Base-by-base conservation (phyloP, 352 stramenopile genomes). In the Phytophthora hybrid region DNA sequence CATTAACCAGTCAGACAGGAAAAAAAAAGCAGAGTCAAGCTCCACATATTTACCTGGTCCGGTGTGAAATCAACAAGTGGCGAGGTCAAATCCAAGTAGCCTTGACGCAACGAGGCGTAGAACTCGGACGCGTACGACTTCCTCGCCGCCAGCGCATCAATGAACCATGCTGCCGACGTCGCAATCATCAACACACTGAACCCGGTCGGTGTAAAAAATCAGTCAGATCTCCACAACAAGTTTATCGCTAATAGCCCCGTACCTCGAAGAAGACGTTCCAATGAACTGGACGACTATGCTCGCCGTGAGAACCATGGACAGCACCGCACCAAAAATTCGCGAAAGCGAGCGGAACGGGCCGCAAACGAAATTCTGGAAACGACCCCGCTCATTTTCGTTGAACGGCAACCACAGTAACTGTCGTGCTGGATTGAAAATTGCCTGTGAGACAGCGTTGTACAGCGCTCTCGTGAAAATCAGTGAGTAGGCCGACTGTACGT, bases 111-210 rank as follows among this genome's bases (percentile, higher is more conserved):
- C 1, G 90, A 95, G 11, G 88, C 69, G 66, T 97, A 97, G 59
- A 97, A 97, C 68, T 97, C 90, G 0, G 85, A 80, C 11, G 90
- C 87, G 47, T 97, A 97, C n/a, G 88, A 93, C 39, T 94, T 90
- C 32, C 86, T 77, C 0, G 89, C 89, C 18, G 88, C 89, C 47
- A 96, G 67, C 0, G 88, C 86, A 53, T 93, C 87, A 7, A 92
- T 51, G 31, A 93, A 84, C 88, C 88, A 95, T 8, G 78, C 84
- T 49, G 88, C 53, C 1, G 87, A 85, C 1, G 81, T 77, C 23
- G 73, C 73, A 62, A 85, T 92, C 84, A 95, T 91, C 16, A 92
- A 56, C 13, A 85, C 60, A 66, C 87, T 95, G 62, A n/a, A 32
- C 11, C 13, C 44, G 18, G 10, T 47, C 6, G 19, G 47, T 19